Conservation (phyloP, 495 filamentous ascomycete species). For the Aspergillus sclerotiicarbonarius region DNA sequence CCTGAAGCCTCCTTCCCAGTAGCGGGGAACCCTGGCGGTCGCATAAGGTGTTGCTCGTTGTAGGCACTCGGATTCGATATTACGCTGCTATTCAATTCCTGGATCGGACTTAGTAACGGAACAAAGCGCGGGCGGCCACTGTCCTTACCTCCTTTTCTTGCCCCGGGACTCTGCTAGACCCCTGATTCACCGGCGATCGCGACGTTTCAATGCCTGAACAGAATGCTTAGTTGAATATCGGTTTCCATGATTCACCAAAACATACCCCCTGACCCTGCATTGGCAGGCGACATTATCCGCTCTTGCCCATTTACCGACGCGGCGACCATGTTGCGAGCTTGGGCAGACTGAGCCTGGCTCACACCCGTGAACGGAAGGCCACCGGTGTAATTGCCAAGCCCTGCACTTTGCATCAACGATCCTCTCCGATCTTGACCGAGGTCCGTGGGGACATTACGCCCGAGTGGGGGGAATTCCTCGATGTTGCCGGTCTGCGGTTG, state of each 20-base stretch:
- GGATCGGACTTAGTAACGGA: neutral
- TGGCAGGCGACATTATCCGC: conserved; percentile 33
- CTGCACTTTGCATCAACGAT: conserved; percentile 62
- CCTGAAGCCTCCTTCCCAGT: conserved; percentile 33
- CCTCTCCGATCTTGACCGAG: conserved; percentile 64
- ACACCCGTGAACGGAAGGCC: conserved; percentile 42
- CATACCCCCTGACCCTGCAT: conserved; percentile 20
- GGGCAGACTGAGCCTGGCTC: conserved; percentile 27
- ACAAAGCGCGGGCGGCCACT: neutral
- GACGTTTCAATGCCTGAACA: conserved; percentile 38
- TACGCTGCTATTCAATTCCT: conserved; percentile 36
- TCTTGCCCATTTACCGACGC: conserved; percentile 33
- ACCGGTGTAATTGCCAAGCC: conserved; percentile 57
- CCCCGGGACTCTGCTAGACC: conserved; percentile 38
- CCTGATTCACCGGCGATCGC: conserved; percentile 42
- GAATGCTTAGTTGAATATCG: conserved; percentile 16
- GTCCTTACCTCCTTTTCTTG: conserved; percentile 44
- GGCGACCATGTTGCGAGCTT: conserved; percentile 28
- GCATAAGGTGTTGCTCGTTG: conserved; percentile 37
- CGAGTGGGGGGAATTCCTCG: conserved; percentile 83
- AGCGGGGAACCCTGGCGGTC: conserved; percentile 14
- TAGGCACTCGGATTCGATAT: conserved; percentile 36
- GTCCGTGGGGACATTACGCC: conserved; percentile 68
- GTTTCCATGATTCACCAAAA: neutral
- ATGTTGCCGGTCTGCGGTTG: conserved; percentile 68